These are phyloP conservation scores for Kluyveromyces aestuarii DNA, from an alignment of 805 yeast genomes.

Conservation along the genomic window DNA sequence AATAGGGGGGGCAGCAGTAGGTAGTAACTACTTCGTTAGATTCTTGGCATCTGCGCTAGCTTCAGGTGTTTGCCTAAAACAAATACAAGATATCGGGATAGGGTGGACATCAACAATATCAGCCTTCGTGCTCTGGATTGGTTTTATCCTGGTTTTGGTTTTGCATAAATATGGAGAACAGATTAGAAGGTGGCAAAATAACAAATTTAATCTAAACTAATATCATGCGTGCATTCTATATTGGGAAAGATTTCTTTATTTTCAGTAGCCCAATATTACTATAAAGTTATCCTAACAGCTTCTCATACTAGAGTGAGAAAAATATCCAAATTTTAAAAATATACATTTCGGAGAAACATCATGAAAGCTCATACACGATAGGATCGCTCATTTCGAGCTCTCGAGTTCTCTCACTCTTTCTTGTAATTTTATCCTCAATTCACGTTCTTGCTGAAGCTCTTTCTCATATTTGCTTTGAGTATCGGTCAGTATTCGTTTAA, in stretches of 20 bases:
- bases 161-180: constrained; percentile 34
- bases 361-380: too few species aligned
- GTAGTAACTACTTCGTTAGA: constrained; percentile 42
- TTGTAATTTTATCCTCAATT: constrained; percentile 39
- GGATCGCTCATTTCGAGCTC: background rate
- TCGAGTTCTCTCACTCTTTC: constrained; percentile 25
- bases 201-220: background rate
- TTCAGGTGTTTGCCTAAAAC: constrained; percentile 39
- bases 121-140: constrained; percentile 35
- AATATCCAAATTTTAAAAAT: too few species aligned
- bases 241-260: too few species aligned
- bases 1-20: constrained; percentile 46
- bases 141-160: constrained; percentile 26
- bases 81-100: constrained; percentile 40
- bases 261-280: too few species aligned
- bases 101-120: constrained; percentile 50
- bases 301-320: too few species aligned
- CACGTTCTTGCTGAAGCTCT: constrained; percentile 48
- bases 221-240: background rate
- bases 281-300: too few species aligned
- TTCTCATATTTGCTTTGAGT: constrained; percentile 53
- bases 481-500: constrained; percentile 53
- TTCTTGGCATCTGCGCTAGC: constrained; percentile 44
- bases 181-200: constrained; percentile 26
- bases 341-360: too few species aligned